Evolutionary conservation across 2,329 filamentous ascomycete species (phyloP).

Genomic region (Colletotrichum aenigma): DNA sequence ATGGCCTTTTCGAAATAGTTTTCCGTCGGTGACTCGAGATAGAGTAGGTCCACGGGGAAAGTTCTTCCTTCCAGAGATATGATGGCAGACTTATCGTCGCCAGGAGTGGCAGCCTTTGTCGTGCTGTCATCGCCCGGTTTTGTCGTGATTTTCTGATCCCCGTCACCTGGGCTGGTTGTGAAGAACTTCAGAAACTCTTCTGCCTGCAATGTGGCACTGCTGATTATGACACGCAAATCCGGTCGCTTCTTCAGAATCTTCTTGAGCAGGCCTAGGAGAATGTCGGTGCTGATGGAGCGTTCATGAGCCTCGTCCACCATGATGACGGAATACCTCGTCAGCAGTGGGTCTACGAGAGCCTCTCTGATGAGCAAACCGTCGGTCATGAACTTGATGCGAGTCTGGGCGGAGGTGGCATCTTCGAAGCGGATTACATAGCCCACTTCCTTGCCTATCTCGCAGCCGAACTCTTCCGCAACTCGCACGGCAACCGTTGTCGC

Average conservation of each 20-base stretch:
- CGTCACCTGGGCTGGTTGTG: conserved; percentile 31
- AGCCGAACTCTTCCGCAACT: conserved; percentile 88
- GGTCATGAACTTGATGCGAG: conserved; percentile 92
- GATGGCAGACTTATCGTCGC: conserved; percentile 52
- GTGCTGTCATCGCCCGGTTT: conserved; percentile 25
- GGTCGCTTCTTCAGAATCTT: conserved; percentile 83
- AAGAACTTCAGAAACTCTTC: conserved; percentile 88
- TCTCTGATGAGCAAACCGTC: conserved; percentile 91
- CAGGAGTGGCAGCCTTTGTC: not conserved
- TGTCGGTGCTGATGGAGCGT: conserved; percentile 88
- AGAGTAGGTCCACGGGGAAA: conserved; percentile 87
- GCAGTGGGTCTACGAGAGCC: conserved; percentile 87
- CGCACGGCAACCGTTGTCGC: conserved; percentile 87
- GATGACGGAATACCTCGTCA: conserved; percentile 91
- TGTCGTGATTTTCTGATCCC: conserved; percentile 16
- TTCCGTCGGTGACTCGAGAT: conserved; percentile 77
- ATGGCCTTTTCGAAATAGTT: conserved; percentile 87
- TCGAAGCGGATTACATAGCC: conserved; percentile 95
- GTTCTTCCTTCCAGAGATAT: conserved; percentile 87
- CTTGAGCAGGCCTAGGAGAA: conserved; percentile 87
- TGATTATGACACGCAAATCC: conserved; percentile 87
- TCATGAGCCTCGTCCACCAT: conserved; percentile 99
- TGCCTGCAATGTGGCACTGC: conserved; percentile 91
- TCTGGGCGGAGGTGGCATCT: conserved; percentile 84
- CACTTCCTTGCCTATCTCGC: conserved; percentile 85